phyloP scores from a whole-genome alignment of 768 basidiomycete species.

The Rhizopogon vesiculosus region DNA sequence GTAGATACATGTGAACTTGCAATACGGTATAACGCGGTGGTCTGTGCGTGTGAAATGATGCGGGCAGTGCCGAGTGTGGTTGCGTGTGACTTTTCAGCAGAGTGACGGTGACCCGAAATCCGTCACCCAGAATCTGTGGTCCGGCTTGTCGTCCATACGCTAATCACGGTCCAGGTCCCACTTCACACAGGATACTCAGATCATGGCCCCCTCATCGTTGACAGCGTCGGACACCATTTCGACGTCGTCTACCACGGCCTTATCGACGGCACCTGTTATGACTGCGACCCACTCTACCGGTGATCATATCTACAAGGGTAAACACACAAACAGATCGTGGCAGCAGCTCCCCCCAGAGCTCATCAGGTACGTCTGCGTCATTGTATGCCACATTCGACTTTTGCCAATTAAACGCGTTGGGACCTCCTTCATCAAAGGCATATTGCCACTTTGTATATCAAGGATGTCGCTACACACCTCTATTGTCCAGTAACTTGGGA shows the following conservation, averaged over 20 bases:
- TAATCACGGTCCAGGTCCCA: conserved; percentile 29
- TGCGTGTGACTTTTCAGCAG: conserved; percentile 1
- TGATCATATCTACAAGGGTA: conserved; percentile 49
- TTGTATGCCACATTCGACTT: conserved; percentile 12
- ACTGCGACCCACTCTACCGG: conserved; percentile 15
- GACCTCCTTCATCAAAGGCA: conserved; percentile 11
- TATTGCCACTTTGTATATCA: conserved; percentile 47
- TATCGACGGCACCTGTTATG: conserved; percentile 19
- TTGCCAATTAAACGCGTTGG: conserved; percentile 3
- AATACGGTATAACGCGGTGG: conserved; percentile 9
- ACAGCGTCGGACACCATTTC: conserved; percentile 12
- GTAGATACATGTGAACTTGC: too few species aligned
- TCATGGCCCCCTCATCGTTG: conserved; percentile 18
- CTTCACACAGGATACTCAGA: conserved; percentile 19
- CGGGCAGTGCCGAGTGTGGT: background rate
- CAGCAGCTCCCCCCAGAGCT: conserved; percentile 58
- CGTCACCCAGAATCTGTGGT: conserved; percentile 20
- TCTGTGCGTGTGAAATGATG: conserved; percentile 20
- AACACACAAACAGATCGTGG: conserved; percentile 54
- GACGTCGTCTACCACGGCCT: conserved; percentile 8
- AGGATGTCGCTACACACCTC: conserved; percentile 36
- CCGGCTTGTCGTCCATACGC: conserved; percentile 26
- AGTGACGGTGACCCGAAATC: conserved; percentile 16
- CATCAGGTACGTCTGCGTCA: conserved; percentile 44
- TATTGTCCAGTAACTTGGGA: conserved; percentile 48